Conservation (phyloP, 805 yeast genomes). For the Tetrapisispora nanseiensis region DNA sequence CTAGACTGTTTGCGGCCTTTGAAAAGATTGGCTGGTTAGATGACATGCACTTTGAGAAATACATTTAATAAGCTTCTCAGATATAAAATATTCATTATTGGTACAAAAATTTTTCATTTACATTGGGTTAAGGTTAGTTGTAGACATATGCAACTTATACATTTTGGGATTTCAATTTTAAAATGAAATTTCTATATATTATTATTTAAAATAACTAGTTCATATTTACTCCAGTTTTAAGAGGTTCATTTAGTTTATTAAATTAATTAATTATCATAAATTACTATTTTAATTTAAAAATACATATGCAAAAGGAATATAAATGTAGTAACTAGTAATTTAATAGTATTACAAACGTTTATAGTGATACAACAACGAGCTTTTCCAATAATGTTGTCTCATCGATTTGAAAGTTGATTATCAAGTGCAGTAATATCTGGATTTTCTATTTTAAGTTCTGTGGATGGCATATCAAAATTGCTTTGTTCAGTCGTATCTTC, state of each 20-base stretch:
- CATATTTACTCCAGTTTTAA: too few species aligned
- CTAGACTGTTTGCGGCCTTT: conserved; percentile 77
- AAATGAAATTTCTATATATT: background rate
- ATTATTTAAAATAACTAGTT: background rate
- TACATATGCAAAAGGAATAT: background rate
- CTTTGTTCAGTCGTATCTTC: background rate
- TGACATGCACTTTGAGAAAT: conserved; percentile 48
- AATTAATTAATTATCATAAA: background rate
- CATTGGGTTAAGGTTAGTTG: background rate
- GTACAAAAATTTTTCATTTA: background rate
- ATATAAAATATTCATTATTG: background rate
- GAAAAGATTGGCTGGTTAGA: conserved; percentile 87
- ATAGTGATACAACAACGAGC: too few species aligned
- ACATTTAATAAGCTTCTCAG: background rate
- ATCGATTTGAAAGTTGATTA: background rate
- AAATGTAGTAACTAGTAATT: too few species aligned
- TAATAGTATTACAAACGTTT: background rate
- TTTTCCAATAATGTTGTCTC: too few species aligned
- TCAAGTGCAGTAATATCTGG: conserved; percentile 1
- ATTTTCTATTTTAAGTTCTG: background rate
- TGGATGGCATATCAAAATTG: background rate
- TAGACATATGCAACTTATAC: background rate
- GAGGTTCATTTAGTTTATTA: background rate
- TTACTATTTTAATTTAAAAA: background rate
- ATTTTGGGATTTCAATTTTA: background rate